A percentile compares a stretch with the other conserved stretches of the same genome.
Evolutionary conservation across 1,284 basidiomycete species (phyloP).

Genomic region (Ceraceosorus bombacis): DNA sequence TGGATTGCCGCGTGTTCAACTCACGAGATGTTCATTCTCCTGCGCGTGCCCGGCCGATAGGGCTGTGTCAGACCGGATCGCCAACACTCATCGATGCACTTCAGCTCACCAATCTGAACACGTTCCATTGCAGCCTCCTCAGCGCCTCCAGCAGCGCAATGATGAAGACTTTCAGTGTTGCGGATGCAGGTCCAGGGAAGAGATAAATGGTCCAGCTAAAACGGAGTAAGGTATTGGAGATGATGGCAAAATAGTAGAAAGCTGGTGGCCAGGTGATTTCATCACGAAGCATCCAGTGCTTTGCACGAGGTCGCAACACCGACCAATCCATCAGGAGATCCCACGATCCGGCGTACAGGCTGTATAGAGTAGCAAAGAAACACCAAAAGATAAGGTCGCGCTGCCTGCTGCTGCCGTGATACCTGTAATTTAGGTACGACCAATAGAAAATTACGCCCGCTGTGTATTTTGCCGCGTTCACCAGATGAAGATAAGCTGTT

Average conservation of each 20-base stretch:
- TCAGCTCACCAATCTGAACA: constrained; percentile 44
- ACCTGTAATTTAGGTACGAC: constrained; percentile 43
- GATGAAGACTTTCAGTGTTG: constrained; percentile 59
- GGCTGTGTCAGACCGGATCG: neutral
- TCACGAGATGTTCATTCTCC: constrained; percentile 79
- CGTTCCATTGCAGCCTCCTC: no score
- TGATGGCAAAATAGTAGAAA: constrained; percentile 53
- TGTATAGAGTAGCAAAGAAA: constrained; percentile 59
- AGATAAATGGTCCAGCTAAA: constrained; percentile 78
- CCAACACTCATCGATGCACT: neutral
- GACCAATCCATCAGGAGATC: constrained; percentile 58
- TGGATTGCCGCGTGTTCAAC: constrained; percentile 35
- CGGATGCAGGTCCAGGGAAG: constrained; percentile 54
- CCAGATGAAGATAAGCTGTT: constrained; percentile 63
- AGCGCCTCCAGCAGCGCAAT: constrained; percentile 68
- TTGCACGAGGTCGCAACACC: constrained; percentile 59
- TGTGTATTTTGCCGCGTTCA: constrained; percentile 57
- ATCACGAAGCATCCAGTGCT: constrained; percentile 62
- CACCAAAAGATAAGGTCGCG: constrained; percentile 39
- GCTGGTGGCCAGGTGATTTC: constrained; percentile 54
- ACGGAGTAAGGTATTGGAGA: constrained; percentile 64
- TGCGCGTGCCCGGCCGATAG: constrained; percentile 56
- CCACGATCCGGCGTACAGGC: constrained; percentile 70
- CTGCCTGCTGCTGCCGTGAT: constrained; percentile 22
- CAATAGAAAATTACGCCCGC: constrained; percentile 24